Evolutionary conservation across 176 grass and related monocot species (phyloP).

Genomic region (Ananas comosus): DNA sequence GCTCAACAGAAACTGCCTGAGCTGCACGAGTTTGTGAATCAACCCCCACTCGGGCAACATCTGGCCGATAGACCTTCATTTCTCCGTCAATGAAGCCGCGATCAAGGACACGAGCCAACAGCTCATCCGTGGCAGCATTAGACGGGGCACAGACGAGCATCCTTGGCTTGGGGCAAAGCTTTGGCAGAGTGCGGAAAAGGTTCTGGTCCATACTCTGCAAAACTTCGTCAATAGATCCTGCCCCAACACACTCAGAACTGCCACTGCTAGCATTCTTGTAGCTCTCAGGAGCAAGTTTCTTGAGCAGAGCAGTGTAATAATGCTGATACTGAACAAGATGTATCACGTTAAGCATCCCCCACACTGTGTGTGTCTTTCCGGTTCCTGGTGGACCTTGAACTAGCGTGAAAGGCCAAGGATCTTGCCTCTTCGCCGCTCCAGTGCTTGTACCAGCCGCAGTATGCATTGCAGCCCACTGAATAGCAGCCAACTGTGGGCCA

Average conservation of each 20-base stretch:
- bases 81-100: slow-evolving; percentile 98
- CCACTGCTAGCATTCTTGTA: slow-evolving; percentile 74
- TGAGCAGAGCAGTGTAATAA: slow-evolving; percentile 90
- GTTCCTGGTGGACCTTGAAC: slow-evolving; percentile 97
- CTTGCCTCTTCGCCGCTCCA: slow-evolving; percentile 69
- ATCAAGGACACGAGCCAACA: slow-evolving; percentile 91
- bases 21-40: slow-evolving; percentile 95
- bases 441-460: slow-evolving; percentile 93
- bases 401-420: slow-evolving; percentile 97
- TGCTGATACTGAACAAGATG: slow-evolving; percentile 99
- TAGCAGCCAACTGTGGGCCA: slow-evolving; percentile 79
- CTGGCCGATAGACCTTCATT: slow-evolving; percentile 98
- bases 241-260: slow-evolving; percentile 38
- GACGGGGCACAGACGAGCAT: slow-evolving; percentile 99
- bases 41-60: slow-evolving; percentile 98
- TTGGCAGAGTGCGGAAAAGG: slow-evolving; percentile 81
- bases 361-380: slow-evolving; percentile 97
- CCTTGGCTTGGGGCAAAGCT: slow-evolving; percentile 95
- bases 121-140: slow-evolving; percentile 94
- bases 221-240: slow-evolving; percentile 96
- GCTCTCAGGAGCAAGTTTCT: slow-evolving; percentile 98
- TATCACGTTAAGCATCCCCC: slow-evolving; percentile 99
- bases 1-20: slow-evolving; percentile 96
- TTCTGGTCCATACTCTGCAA: slow-evolving; percentile 98
- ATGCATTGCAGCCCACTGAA: slow-evolving; percentile 99